Evolutionary conservation across 805 yeast species (phyloP), one percentile per base, ranked within the genome.

Genomic region (Candida ponderosae): DNA sequence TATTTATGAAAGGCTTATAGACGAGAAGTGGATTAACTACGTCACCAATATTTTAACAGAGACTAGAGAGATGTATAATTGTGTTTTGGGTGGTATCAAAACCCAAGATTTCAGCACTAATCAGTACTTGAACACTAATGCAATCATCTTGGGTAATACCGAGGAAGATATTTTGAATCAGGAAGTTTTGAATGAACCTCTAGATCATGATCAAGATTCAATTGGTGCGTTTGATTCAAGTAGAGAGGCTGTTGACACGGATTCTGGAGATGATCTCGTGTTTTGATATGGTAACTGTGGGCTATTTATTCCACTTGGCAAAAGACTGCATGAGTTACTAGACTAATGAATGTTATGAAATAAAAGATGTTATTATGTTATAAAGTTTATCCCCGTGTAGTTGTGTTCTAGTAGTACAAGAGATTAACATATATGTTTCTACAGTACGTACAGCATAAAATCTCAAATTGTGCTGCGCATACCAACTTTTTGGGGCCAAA

Each of bases 31-130:
- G 95, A 73, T 74, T 39, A 67, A 72, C 35, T 87, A 86, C 57
- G 94, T 85, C 19, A 76, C 78, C 39, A 77, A 79, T 44, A 78
- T 84, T 3, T 65, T 87, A 44, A 79, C 79, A 41, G 88, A 81
- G 53, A 84, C 89, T 4, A 68, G 96, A 42, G 89, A 83, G 54
- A 86, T 83, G 60, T 87, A 87, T 57, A 87, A 87, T 56, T 85
- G 93, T 15, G 85, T 87, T 28, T 66, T 87, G 28, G 96, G 96
- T 32, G 87, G 86, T 4, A 74, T 54, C 33, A 50, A 47, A 31
- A 43, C 51, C 3, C 39, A 43, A 21, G 56, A 48, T 6, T 48
- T 53, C 39, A 46, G 48, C 21, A 50, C 50, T 26, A 14, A 37
- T 5, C 48, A 50, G 5, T 45, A 48, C 24, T 21, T 44, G 28